These are phyloP conservation scores for Neocallimastix lanati DNA, from an alignment of 192 early-diverging fungal genomes.

Conservation along the genomic window DNA sequence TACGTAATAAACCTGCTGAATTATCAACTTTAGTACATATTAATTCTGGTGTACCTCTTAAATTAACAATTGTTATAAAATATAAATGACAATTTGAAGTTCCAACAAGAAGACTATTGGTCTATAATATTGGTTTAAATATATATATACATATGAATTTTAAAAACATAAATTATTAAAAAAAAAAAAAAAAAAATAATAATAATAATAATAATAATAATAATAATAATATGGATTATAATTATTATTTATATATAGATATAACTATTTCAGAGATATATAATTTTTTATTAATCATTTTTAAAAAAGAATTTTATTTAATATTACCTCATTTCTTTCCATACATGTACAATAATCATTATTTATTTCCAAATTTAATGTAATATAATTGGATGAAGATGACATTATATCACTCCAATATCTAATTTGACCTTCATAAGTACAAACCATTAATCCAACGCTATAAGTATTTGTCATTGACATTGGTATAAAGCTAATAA, in stretches of 20 bases:
- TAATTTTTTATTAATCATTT: no score
- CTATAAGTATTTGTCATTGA: not conserved
- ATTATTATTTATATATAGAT: no score
- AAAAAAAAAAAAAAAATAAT: no score
- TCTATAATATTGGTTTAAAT: no score
- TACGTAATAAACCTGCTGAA: not conserved
- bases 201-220: no score
- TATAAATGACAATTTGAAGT: not conserved
- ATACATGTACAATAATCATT: not conserved
- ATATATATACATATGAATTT: no score
- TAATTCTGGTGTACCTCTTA: not conserved
- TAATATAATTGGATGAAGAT: not conserved
- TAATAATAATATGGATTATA: no score
- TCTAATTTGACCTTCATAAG: not conserved
- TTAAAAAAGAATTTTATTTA: no score
- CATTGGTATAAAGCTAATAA: not conserved
- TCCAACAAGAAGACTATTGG: not conserved
- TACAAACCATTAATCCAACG: not conserved
- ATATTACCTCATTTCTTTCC: not conserved
- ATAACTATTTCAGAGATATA: no score
- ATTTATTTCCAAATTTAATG: not conserved
- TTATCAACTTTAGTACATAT: not conserved
- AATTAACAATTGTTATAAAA: not conserved
- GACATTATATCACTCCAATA: not conserved
- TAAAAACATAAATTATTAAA: no score